phyloP scores from a whole-genome alignment of 768 basidiomycete species.

The Boletellus emodensis region DNA sequence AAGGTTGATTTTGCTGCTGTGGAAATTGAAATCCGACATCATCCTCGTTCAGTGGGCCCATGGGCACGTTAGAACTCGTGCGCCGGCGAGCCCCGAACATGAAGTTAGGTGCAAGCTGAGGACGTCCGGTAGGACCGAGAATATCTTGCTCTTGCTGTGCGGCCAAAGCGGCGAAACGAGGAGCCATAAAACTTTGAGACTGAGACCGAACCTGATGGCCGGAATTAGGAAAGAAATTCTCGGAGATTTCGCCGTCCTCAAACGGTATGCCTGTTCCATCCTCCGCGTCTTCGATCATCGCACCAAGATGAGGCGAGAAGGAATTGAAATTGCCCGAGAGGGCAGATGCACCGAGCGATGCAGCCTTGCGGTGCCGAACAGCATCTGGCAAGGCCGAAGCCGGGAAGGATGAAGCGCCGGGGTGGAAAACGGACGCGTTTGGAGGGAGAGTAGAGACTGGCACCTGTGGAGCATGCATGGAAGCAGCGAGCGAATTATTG shows the following conservation, averaged over 20 bases:
- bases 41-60: constrained; percentile 76
- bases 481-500: constrained; percentile 36
- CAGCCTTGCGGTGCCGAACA: constrained; percentile 78
- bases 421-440: constrained; percentile 74
- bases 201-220: constrained; percentile 70
- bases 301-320: constrained; percentile 75
- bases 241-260: constrained; percentile 80
- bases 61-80: constrained; percentile 48
- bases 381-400: constrained; percentile 41
- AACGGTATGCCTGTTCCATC: constrained; percentile 48
- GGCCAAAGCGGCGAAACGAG: constrained; percentile 80
- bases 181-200: constrained; percentile 82
- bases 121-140: constrained; percentile 73
- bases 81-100: constrained; percentile 73
- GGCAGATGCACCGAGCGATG: constrained; percentile 59
- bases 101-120: constrained; percentile 87
- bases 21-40: constrained; percentile 82
- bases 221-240: constrained; percentile 44
- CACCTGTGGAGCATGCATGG: constrained; percentile 47
- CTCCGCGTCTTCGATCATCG: constrained; percentile 82
- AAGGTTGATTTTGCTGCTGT: constrained; percentile 48
- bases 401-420: constrained; percentile 57
- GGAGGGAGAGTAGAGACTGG: constrained; percentile 49
- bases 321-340: constrained; percentile 61
- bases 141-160: constrained; percentile 64